phyloP scores from a whole-genome alignment of 2,329 filamentous ascomycete species.

The Stagonosporopsis tanaceti region DNA sequence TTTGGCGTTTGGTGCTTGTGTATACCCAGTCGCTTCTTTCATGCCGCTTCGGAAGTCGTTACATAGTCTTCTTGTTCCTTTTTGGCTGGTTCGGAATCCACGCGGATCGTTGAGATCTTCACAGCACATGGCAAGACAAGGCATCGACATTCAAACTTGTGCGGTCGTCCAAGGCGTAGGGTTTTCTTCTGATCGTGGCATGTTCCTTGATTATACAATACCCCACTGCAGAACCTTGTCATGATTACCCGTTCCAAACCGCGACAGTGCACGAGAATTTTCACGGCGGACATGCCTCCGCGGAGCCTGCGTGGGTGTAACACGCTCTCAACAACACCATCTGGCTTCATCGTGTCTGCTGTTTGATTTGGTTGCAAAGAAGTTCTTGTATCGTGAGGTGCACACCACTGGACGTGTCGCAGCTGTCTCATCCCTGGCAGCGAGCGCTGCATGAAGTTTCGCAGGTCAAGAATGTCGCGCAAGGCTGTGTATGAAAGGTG shows the following conservation, averaged over 20 bases:
- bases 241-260: background rate
- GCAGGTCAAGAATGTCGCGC: slow-evolving; percentile 4
- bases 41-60: background rate
- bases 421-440: background rate
- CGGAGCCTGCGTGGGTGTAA: background rate
- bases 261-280: background rate
- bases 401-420: no score
- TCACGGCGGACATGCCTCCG: background rate
- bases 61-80: background rate
- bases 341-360: no score
- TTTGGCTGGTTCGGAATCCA: background rate
- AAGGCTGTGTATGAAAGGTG: slow-evolving; percentile 2
- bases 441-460: background rate
- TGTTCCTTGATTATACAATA: background rate
- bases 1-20: background rate
- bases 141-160: background rate
- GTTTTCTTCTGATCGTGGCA: background rate
- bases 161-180: background rate
- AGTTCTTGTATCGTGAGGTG: no score
- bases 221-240: background rate
- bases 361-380: no score
- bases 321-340: no score
- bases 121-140: background rate
- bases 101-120: background rate
- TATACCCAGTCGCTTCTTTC: background rate